These are phyloP conservation scores for Eucalyptus melliodora DNA, from an alignment of 345 rosid genomes.

Conservation along the genomic window DNA sequence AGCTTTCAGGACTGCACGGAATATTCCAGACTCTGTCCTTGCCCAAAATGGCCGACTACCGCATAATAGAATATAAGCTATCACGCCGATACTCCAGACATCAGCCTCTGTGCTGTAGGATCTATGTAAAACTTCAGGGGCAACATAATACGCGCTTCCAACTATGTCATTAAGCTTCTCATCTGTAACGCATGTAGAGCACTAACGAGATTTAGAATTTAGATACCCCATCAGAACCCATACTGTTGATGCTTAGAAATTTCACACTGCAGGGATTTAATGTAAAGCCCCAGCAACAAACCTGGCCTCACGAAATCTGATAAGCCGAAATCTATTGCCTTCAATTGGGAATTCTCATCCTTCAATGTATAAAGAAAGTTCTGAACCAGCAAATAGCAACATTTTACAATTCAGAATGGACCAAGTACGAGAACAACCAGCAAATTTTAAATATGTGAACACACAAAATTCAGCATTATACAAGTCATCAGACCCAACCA, in stretches of 20 bases:
- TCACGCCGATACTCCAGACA: conserved; percentile 98
- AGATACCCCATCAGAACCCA: not conserved
- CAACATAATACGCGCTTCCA: conserved; percentile 94
- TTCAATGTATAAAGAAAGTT: conserved; percentile 79
- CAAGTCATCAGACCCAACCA: not conserved
- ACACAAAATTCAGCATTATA: not conserved
- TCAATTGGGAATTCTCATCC: conserved; percentile 79
- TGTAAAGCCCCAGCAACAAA: conserved; percentile 4
- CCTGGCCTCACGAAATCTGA: conserved; percentile 99
- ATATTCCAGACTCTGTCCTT: conserved; percentile 89
- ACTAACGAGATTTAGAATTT: not conserved
- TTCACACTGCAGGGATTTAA: not conserved
- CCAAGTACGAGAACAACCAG: not conserved
- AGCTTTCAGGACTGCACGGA: conserved; percentile 80
- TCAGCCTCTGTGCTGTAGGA: conserved; percentile 93
- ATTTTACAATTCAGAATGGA: not conserved
- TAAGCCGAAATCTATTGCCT: conserved; percentile 92
- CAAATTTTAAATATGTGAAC: not conserved
- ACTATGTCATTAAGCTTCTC: conserved; percentile 94
- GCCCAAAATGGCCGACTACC: conserved; percentile 99
- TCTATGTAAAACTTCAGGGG: conserved; percentile 97
- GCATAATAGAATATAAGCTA: conserved; percentile 85
- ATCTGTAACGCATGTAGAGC: conserved; percentile 20
- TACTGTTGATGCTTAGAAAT: not conserved
- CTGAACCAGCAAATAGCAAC: conserved; percentile 33